Evolutionary conservation across 345 rosid species (phyloP).

Genomic region (Streptanthus diversifolius): DNA sequence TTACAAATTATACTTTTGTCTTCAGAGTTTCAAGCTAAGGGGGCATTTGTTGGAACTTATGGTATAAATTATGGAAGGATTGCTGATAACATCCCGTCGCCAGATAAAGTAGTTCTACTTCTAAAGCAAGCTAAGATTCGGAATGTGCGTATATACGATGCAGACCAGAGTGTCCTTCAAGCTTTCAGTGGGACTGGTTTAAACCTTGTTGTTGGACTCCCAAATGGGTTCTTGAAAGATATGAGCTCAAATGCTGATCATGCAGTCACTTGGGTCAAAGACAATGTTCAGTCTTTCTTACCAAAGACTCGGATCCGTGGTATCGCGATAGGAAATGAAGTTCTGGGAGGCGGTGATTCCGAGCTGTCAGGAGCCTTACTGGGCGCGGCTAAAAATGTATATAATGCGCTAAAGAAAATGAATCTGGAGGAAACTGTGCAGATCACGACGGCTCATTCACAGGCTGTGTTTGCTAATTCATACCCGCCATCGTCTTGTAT

Average conservation of each 20-base stretch:
- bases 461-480: constrained; percentile 78
- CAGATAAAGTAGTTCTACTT: constrained; percentile 75
- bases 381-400: constrained; percentile 74
- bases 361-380: constrained; percentile 67
- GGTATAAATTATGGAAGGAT: constrained; percentile 95
- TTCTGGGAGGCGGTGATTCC: constrained; percentile 54
- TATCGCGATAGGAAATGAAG: constrained; percentile 89
- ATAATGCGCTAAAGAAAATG: constrained; percentile 60
- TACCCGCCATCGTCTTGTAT: constrained; percentile 93
- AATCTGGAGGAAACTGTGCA: constrained; percentile 60
- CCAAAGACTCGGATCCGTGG: constrained; percentile 85
- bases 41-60: constrained; percentile 80
- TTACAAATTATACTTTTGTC: not conserved
- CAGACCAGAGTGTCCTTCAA: constrained; percentile 74
- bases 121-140: constrained; percentile 75
- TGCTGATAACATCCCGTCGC: constrained; percentile 92
- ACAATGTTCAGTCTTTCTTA: constrained; percentile 74
- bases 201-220: constrained; percentile 78
- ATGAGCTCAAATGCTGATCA: constrained; percentile 65
- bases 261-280: constrained; percentile 82
- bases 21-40: constrained; percentile 43
- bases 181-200: constrained; percentile 94
- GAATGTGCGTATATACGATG: constrained; percentile 87
- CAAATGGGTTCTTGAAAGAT: constrained; percentile 66
- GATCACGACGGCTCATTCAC: constrained; percentile 87